Percentiles rank a stretch among this genome's conserved stretches.
phyloP scores from a whole-genome alignment of 1,284 basidiomycete species.

The Rhodotorula sp. region DNA sequence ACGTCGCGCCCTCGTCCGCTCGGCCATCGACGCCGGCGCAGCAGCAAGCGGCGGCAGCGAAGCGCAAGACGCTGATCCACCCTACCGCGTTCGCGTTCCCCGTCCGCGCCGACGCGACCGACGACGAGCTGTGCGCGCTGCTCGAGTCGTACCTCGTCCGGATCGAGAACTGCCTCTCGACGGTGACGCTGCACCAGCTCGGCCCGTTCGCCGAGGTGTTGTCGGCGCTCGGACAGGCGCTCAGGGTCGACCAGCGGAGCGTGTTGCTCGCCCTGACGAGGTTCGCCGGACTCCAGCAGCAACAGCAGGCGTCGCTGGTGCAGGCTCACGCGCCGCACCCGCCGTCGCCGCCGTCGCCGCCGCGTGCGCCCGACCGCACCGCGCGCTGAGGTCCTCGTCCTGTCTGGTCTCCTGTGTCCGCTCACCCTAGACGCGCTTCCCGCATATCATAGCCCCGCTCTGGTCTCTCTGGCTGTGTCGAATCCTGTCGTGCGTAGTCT shows the following conservation, averaged over 20 bases:
- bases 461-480: too few relatives aligned
- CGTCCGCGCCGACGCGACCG: slow-evolving; percentile 69
- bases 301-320: neutral
- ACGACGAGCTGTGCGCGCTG: slow-evolving; percentile 69
- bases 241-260: slow-evolving; percentile 37
- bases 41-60: slow-evolving; percentile 54
- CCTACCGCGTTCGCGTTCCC: slow-evolving; percentile 67
- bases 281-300: slow-evolving; percentile 29
- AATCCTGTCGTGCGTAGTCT: too few relatives aligned
- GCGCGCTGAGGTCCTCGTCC: too few relatives aligned
- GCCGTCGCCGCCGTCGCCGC: neutral
- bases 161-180: slow-evolving; percentile 74
- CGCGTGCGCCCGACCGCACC: neutral
- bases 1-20: neutral
- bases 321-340: neutral
- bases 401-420: too few relatives aligned
- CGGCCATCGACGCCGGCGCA: slow-evolving; percentile 34
- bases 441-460: neutral
- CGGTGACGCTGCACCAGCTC: slow-evolving; percentile 52
- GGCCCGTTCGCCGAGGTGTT: slow-evolving; percentile 46
- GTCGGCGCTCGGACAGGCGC: slow-evolving; percentile 38
- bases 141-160: slow-evolving; percentile 62
- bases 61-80: slow-evolving; percentile 47
- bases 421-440: neutral
- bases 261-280: slow-evolving; percentile 33